Evolutionary conservation across 202 grass and related monocot species (phyloP).

Genomic region (Cymbopogon flexuosus): DNA sequence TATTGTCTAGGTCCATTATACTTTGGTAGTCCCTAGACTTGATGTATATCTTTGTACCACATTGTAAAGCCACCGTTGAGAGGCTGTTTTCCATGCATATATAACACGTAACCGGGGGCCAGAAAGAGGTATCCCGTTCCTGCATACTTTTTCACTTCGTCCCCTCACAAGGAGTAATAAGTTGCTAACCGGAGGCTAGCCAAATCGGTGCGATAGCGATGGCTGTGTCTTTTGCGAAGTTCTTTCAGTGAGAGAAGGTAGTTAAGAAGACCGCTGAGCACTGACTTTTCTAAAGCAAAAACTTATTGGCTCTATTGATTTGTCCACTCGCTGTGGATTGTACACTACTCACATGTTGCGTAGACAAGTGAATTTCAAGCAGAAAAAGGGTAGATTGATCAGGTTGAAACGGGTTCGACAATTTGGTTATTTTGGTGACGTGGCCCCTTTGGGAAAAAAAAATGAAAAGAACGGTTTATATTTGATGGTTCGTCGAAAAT

Average conservation of each 20-base stretch:
- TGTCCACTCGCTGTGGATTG: neutral
- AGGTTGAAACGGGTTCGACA: neutral
- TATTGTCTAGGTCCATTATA: too few relatives aligned
- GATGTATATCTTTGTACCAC: too few relatives aligned
- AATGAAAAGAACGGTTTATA: too few relatives aligned
- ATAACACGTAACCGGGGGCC: too few relatives aligned
- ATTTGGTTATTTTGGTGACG: too few relatives aligned
- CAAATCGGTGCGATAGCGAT: neutral
- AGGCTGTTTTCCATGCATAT: too few relatives aligned
- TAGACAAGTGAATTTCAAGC: neutral
- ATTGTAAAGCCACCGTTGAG: too few relatives aligned
- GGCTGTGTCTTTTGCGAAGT: neutral
- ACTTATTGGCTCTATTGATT: neutral
- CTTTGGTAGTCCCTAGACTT: too few relatives aligned
- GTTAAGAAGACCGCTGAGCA: neutral
- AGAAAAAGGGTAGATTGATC: neutral
- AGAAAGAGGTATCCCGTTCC: too few relatives aligned
- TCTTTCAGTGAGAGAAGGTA: neutral
- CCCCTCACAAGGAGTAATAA: neutral
- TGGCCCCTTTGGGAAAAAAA: too few relatives aligned
- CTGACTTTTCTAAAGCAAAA: neutral
- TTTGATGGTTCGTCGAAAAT: too few relatives aligned
- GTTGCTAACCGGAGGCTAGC: neutral
- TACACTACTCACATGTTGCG: neutral
- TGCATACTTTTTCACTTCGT: too few relatives aligned